phyloP scores from a whole-genome alignment of 352 stramenopile species.

The Phytophthora sansomeana region DNA sequence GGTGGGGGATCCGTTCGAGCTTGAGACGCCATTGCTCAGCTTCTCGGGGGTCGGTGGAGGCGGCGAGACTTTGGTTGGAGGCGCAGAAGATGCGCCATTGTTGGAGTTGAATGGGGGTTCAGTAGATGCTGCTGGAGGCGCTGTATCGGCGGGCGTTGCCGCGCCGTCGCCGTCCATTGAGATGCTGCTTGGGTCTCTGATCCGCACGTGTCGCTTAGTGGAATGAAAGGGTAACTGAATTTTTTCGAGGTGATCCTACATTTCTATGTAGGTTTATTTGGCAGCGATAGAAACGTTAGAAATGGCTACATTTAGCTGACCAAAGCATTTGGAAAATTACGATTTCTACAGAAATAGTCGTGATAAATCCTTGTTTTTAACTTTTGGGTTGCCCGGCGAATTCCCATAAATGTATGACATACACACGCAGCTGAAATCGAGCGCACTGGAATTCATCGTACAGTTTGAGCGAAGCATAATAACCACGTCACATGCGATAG shows the following conservation, averaged over 20 bases:
- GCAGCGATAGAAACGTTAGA: too few species aligned
- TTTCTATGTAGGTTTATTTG: too few species aligned
- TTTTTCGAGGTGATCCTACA: constrained; percentile 20
- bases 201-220: constrained; percentile 9
- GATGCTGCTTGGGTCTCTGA: constrained; percentile 1
- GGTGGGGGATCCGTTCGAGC: constrained; percentile 3
- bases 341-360: too few species aligned
- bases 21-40: constrained; percentile 11
- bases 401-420: too few species aligned
- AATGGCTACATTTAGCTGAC: too few species aligned
- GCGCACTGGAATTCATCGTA: too few species aligned
- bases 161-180: constrained; percentile 26
- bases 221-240: constrained; percentile 13
- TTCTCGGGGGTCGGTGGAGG: constrained; percentile 7
- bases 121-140: constrained; percentile 7
- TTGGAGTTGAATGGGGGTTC: not conserved
- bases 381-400: too few species aligned
- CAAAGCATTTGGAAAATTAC: too few species aligned
- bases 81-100: not conserved
- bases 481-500: too few species aligned
- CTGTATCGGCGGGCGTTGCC: not conserved
- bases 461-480: too few species aligned
- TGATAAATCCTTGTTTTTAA: too few species aligned
- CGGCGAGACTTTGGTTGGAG: not conserved
- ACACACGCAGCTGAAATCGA: too few species aligned